Evolutionary conservation across 139 green algal species (phyloP), one percentile per base, ranked within the genome.

Genomic region (Gonium pectorale): DNA sequence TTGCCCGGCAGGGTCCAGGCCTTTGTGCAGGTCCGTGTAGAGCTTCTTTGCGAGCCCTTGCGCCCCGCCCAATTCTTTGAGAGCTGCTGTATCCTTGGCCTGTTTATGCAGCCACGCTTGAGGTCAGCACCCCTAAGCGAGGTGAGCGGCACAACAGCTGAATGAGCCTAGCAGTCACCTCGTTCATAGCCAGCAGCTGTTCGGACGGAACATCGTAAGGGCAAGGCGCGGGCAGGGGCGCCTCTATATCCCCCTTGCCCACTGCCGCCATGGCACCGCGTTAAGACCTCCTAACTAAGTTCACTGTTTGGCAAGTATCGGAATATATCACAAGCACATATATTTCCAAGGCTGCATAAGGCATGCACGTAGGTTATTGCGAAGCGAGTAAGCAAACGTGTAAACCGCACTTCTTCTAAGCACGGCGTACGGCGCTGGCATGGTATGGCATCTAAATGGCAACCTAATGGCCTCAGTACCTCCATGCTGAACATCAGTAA

Each of bases 11-110:
- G 67, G 63, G 51, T 80, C 81, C 41, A 97, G 46, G 21, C 95
- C 95, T 31, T 89, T 67, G 35, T 80, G 72, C 1, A 90, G 41
- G 59, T 89, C 85, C 24, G 86, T 90, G 54, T 64, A 2, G 1
- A 98, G 85, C 15, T 86, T 78, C 5, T 75, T 78, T 1, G 91
- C 93, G n/a, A 97, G 40, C 3, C 94, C 95, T 11, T 87, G 46
- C 0, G 90, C 68, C 26, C 95, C 93, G 11, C 95, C 95, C 26
- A 87, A 44, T 7, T 85, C 51, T 24, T 80, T 74, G 52, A 95
- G 86, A 0, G 41, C 81, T 3, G 67, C 80, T 15, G 74, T 88
- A 52, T 95, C 89, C 63, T 97, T 98, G n/a, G 92, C 83, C 95
- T 98, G 92, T 35, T 22, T 7, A 41, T 33, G 17, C 38, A 71